Evolutionary conservation across 495 filamentous ascomycete genomes (phyloP), one percentile per base, ranked within the genome.

Genomic region (Lophiostoma macrostomum): DNA sequence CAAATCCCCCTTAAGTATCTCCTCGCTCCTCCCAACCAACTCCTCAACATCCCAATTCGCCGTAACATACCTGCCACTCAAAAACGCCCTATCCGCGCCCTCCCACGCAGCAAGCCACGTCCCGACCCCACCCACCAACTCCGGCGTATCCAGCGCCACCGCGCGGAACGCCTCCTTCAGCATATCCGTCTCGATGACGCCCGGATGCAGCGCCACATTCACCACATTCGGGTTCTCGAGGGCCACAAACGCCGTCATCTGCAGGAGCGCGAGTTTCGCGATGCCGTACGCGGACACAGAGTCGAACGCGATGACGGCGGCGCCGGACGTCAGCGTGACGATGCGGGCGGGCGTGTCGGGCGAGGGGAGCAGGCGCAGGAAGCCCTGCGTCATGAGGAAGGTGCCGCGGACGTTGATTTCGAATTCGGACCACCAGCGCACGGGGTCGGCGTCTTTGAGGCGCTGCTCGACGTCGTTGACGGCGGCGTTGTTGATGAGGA

Each of bases 401-500:
- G 22, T 41, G 35, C 48, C 48, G 11, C 22, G 12, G 36, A 41
- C 29, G 36, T 42, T 52, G 48, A 41, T 10, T 4, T 8, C 20
- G 36, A 41, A 28, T 18, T 53, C 39, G 3, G 11, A 3, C 50
- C 50, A 41, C 48, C 48, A 41, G 1, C 4, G 19, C 5, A 16
- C 14, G 4, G 4, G 8, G 20, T 41, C 36, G 13, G 23, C 25
- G 5, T 52, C 36, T 14, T 42, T 41, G 36, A 42, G 8, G 14
- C 36, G 35, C 14, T 16, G 36, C 10, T 31, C 12, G 37, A 25
- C 35, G 12, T 29, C 23, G 8, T 30, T 20, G 22, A 31, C 13
- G 23, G 36, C 48, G 23, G 48, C 48, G 14, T 31, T 32, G 37
- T 52, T 41, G 36, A 52, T 19, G 2, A 52, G 37, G 13, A 52